phyloP scores from a whole-genome alignment of 805 yeast species.

The Schwanniomyces vanrijiae region DNA sequence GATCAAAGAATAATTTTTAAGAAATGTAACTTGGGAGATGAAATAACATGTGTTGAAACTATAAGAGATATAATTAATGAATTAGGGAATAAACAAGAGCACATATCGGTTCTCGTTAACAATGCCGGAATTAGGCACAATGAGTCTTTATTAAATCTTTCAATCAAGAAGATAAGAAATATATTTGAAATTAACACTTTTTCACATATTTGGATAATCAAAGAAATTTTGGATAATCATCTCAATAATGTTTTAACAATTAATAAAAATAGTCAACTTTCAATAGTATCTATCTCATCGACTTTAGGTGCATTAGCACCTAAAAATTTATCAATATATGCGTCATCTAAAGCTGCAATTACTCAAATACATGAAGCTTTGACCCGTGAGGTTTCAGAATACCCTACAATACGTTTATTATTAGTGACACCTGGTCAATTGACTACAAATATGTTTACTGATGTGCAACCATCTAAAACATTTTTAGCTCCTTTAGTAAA shows the following conservation, averaged over 20 bases:
- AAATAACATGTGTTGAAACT: conserved; percentile 11
- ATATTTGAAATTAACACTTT: conserved; percentile 33
- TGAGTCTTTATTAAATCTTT: conserved; percentile 24
- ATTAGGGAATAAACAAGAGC: conserved; percentile 8
- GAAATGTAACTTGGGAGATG: conserved; percentile 23
- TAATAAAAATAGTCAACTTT: conserved; percentile 16
- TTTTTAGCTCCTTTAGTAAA: conserved; percentile 52
- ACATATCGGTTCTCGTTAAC: conserved; percentile 32
- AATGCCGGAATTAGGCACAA: conserved; percentile 52
- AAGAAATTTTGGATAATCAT: conserved; percentile 21
- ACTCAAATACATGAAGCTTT: conserved; percentile 47
- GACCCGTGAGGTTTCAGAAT: conserved; percentile 32
- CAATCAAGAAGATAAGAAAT: conserved; percentile 17
- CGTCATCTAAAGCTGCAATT: conserved; percentile 50
- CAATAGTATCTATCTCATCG: conserved; percentile 46
- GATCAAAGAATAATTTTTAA: conserved; percentile 18
- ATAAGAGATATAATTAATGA: conserved; percentile 22
- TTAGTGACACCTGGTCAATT: conserved; percentile 54
- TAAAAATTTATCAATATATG: conserved; percentile 44
- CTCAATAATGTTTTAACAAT: conserved; percentile 5
- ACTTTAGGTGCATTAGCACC: conserved; percentile 52
- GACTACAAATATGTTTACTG: conserved; percentile 47
- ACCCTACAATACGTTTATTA: conserved; percentile 28
- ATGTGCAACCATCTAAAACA: conserved; percentile 37
- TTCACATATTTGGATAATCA: conserved; percentile 27